Conservation (phyloP, 768 basidiomycete genomes). For the Xerocomellus intermedius region DNA sequence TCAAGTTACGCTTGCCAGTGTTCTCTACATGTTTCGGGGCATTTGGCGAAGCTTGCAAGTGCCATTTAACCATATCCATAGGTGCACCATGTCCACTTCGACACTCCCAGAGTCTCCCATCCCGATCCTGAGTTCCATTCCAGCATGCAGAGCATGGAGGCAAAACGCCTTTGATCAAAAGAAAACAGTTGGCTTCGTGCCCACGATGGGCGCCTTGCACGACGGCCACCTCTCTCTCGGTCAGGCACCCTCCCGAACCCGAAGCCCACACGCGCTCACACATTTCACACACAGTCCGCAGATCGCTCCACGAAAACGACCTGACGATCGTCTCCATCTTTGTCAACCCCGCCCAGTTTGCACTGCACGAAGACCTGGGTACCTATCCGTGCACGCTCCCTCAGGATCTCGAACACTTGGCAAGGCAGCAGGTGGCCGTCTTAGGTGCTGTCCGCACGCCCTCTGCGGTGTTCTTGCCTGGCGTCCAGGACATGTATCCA, state of each 20-base stretch:
- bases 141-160: slow-evolving; percentile 73
- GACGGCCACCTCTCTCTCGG: slow-evolving; percentile 90
- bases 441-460: slow-evolving; percentile 41
- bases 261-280: neutral
- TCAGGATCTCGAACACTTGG: slow-evolving; percentile 65
- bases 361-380: slow-evolving; percentile 89
- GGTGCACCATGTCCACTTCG: slow-evolving; percentile 18
- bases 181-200: slow-evolving; percentile 86
- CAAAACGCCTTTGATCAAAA: slow-evolving; percentile 51
- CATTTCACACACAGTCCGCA: slow-evolving; percentile 52
- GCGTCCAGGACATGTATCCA: slow-evolving; percentile 86
- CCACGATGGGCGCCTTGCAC: slow-evolving; percentile 98
- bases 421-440: slow-evolving; percentile 33
- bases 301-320: slow-evolving; percentile 75
- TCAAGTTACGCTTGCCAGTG: neutral
- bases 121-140: slow-evolving; percentile 56
- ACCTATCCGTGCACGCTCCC: slow-evolving; percentile 89
- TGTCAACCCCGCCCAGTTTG: slow-evolving; percentile 97
- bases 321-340: slow-evolving; percentile 93
- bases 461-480: slow-evolving; percentile 78
- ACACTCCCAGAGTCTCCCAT: slow-evolving; percentile 35
- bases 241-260: slow-evolving; percentile 41
- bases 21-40: slow-evolving; percentile 9
- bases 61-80: neutral
- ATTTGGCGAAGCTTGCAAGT: slow-evolving; percentile 1